phyloP scores from a whole-genome alignment of 2,329 filamentous ascomycete genomes.

The Colletotrichum siamense region DNA sequence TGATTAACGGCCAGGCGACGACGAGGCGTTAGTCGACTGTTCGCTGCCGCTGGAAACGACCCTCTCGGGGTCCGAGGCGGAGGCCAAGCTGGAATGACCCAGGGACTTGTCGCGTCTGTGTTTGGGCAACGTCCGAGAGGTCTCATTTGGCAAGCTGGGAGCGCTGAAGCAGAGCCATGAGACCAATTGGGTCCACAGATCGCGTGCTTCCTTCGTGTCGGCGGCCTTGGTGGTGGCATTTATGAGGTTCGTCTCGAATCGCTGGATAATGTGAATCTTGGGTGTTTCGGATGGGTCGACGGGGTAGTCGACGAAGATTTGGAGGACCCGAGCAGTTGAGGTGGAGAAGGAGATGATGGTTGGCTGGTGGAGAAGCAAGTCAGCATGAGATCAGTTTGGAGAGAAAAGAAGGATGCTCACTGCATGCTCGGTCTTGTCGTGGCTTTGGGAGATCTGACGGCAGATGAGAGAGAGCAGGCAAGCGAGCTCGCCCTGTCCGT shows the following conservation, averaged over 20 bases:
- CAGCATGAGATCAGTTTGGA: neutral
- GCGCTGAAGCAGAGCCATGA: neutral
- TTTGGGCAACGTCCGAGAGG: neutral
- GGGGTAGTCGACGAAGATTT: neutral
- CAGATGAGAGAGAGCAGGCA: neutral
- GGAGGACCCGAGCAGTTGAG: neutral
- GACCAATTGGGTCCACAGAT: neutral
- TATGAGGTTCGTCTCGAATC: neutral
- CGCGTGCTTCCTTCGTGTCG: neutral
- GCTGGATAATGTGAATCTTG: neutral
- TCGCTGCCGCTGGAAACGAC: neutral
- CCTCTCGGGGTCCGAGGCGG: neutral
- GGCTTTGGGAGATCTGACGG: neutral
- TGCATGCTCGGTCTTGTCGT: neutral
- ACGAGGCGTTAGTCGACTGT: neutral
- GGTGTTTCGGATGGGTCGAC: neutral
- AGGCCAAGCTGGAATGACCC: neutral
- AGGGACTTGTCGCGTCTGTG: neutral
- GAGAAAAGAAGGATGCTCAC: neutral
- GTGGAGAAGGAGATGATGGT: neutral
- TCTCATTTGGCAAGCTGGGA: neutral
- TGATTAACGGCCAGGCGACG: neutral
- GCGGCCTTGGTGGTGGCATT: neutral
- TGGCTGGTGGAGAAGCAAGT: neutral
- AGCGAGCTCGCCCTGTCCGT: neutral